Percentiles rank a stretch among this genome's conserved stretches.
Conservation (phyloP, 2,329 filamentous ascomycete genomes). For the Beauveria australis region DNA sequence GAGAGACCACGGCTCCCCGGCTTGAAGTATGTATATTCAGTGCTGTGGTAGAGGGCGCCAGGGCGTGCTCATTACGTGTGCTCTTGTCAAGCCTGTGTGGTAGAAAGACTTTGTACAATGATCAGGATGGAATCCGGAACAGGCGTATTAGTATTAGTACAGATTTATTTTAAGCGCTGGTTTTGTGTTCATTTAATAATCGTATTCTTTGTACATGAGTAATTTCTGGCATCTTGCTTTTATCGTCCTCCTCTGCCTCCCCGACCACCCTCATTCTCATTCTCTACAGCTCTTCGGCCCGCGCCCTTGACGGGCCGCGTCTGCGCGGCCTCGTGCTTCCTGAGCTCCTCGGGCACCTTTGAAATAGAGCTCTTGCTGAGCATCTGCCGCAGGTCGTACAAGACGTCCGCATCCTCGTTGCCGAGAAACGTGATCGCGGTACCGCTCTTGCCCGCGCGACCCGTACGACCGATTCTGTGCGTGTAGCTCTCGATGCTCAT, state of each 20-base stretch:
- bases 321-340: conserved; percentile 85
- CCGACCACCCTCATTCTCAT: conserved; percentile 15
- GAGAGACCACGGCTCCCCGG: conserved; percentile 39
- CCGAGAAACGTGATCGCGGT: conserved; percentile 93
- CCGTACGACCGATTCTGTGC: conserved; percentile 91
- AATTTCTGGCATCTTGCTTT: not conserved
- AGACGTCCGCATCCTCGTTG: conserved; percentile 77
- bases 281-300: conserved; percentile 23
- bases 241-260: conserved; percentile 13
- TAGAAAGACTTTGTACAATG: too few relatives aligned
- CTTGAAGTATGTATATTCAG: conserved; percentile 9
- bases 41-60: not conserved
- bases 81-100: too few relatives aligned
- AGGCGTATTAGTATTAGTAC: too few relatives aligned
- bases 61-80: too few relatives aligned
- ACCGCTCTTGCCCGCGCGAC: conserved; percentile 94
- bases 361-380: conserved; percentile 82
- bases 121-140: too few relatives aligned
- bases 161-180: too few relatives aligned
- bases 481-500: conserved; percentile 89
- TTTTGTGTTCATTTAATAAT: not conserved
- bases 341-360: conserved; percentile 82
- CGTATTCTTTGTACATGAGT: not conserved
- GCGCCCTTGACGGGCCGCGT: conserved; percentile 53
- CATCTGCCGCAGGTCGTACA: conserved; percentile 96